Evolutionary conservation across 352 stramenopile genomes (phyloP).

Genomic region (Phytophthora lateralis): DNA sequence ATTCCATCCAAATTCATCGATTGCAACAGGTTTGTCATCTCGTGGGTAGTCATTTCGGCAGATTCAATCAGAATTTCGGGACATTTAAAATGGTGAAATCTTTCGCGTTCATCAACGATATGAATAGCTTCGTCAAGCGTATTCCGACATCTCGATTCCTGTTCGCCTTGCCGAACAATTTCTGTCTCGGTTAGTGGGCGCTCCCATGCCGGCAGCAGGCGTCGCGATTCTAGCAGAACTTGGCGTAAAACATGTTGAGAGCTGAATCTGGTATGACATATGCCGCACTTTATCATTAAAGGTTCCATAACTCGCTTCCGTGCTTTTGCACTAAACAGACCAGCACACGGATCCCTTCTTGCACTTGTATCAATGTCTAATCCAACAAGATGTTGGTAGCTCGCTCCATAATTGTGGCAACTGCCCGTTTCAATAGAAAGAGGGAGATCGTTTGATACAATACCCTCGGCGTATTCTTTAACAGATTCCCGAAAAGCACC

Average conservation of each 20-base stretch:
- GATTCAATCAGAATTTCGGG: not conserved
- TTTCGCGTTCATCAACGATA: slow-evolving; percentile 2
- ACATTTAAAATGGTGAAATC: not conserved
- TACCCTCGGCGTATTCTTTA: not conserved
- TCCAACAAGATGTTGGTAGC: not conserved
- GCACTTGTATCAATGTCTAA: not conserved
- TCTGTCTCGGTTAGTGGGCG: not conserved
- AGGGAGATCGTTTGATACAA: not conserved
- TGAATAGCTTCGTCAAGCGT: not conserved
- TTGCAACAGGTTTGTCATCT: not conserved
- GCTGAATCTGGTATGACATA: slow-evolving; percentile 3
- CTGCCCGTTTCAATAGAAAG: not conserved
- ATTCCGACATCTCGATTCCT: not conserved
- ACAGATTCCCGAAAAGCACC: slow-evolving; percentile 2
- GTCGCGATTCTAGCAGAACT: not conserved
- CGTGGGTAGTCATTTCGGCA: not conserved
- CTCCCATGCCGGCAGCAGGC: slow-evolving; percentile 2
- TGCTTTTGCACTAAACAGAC: not conserved
- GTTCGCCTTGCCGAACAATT: not conserved
- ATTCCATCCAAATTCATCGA: too few species aligned
- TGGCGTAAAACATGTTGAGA: slow-evolving; percentile 2
- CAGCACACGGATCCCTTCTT: slow-evolving; percentile 1
- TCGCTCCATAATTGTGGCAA: not conserved
- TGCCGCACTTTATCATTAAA: not conserved
- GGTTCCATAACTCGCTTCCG: not conserved